Evolutionary conservation across 306 rosid species (phyloP).

Genomic region (Luffa acutangula): DNA sequence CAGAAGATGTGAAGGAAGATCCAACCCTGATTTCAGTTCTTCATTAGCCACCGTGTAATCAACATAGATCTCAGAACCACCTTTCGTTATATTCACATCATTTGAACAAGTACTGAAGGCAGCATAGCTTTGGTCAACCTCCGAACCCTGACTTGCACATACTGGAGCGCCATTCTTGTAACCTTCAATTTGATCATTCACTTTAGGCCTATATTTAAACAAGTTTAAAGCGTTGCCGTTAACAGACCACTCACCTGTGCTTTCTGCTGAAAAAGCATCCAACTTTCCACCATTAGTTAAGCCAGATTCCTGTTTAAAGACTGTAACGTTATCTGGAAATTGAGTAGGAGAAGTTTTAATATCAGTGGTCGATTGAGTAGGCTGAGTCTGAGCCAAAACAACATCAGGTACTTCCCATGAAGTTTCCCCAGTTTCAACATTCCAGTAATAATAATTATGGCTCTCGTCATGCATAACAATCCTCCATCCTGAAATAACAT

Average conservation of each 20-base stretch:
- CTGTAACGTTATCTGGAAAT: constrained; percentile 20
- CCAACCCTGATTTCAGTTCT: constrained; percentile 27
- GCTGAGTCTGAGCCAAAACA: constrained; percentile 38
- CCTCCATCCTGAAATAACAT: constrained; percentile 70
- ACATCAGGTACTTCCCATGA: constrained; percentile 90
- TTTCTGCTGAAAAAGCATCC: constrained; percentile 24
- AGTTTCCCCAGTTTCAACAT: constrained; percentile 84
- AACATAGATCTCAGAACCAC: constrained; percentile 15
- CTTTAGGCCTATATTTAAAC: constrained; percentile 31
- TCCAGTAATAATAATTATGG: constrained; percentile 82
- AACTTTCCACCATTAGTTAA: constrained; percentile 18
- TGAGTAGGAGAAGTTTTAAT: constrained; percentile 18
- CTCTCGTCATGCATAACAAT: constrained; percentile 93
- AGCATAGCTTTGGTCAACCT: constrained; percentile 20
- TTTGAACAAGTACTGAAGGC: constrained; percentile 9
- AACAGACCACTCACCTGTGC: constrained; percentile 18
- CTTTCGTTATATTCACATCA: constrained; percentile 5
- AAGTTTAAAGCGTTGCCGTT: constrained; percentile 14
- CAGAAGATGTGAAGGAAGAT: constrained; percentile 43
- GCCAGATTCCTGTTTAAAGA: constrained; percentile 20
- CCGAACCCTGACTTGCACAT: constrained; percentile 25
- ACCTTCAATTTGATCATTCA: constrained; percentile 26
- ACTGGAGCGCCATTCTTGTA: constrained; percentile 16
- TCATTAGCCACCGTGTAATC: constrained; percentile 15
- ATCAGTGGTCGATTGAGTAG: constrained; percentile 31